Base-by-base conservation (phyloP, 2,329 filamentous ascomycete species). In the Cercospora beticola region DNA sequence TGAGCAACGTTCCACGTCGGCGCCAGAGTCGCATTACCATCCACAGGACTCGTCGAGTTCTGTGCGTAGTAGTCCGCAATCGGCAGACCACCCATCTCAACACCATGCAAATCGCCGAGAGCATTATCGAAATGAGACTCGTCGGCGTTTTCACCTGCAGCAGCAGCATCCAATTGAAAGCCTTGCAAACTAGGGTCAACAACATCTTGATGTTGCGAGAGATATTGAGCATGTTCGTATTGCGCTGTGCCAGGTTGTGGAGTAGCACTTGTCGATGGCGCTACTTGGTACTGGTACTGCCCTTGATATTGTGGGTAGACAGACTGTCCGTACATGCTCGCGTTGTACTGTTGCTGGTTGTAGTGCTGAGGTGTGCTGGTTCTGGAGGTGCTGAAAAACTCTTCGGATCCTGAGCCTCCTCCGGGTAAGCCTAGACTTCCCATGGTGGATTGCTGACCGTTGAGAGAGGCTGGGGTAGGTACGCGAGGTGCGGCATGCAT, bases 361-460 rank as follows among this genome's bases (percentile, higher is more conserved):
- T 76, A 75, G 58, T 74, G 72, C 65, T 77, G 75, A 3, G 74
- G 76, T 8, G 76, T 77, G 65, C 71, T 71, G 56, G 73, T 76
- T 23, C 76, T 70, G 8, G 74, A 76, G 36, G 30, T 71, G 56
- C 67, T 65, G 71, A 77, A 78, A 62, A 77, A 62, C 23, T 77
- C 74, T 21, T 78, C 75, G 1, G 60, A 54, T 10, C 64, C 68
- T 58, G 75, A 75, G n/a, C 74, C 73, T n/a, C 76, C 73, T 16
- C 76, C 74, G 4, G 77, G 77, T n/a, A 78, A 61, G n/a, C 77
- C 77, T 61, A 74, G 77, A 7, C 72, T 74, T 49, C 76, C 77
- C 21, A 78, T 70, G 49, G 62, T 57, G 0, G 74, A 72, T 31
- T 74, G 74, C 31, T 75, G 71, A n/a, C 68, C 71, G 43, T 71